These are phyloP conservation scores for Zygotorulaspora chibaensis DNA, from an alignment of 805 yeast species.

Conservation along the genomic window DNA sequence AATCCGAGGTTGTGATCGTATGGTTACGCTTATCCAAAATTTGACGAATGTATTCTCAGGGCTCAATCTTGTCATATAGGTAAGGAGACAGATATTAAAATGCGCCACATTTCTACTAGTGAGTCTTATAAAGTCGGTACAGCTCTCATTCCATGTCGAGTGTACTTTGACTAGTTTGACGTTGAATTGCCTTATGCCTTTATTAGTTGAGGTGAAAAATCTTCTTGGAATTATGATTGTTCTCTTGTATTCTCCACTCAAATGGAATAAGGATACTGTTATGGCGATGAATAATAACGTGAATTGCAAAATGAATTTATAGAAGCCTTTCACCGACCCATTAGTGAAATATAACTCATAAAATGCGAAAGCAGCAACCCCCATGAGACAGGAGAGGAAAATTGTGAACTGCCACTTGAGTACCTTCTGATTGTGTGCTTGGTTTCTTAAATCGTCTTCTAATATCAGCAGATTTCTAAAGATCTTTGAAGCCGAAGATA, in stretches of 20 bases:
- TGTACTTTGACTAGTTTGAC: slow-evolving; percentile 65
- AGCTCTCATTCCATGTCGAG: slow-evolving; percentile 36
- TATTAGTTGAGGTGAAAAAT: slow-evolving; percentile 78
- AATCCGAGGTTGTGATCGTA: slow-evolving; percentile 52
- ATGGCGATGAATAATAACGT: slow-evolving; percentile 57
- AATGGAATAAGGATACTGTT: slow-evolving; percentile 69
- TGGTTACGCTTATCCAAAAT: slow-evolving; percentile 28
- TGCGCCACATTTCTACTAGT: slow-evolving; percentile 27
- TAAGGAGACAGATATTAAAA: slow-evolving; percentile 16
- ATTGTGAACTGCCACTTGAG: slow-evolving; percentile 47
- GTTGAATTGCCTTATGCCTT: slow-evolving; percentile 81
- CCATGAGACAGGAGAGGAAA: slow-evolving; percentile 40
- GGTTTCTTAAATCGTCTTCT: slow-evolving; percentile 82
- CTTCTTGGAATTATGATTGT: slow-evolving; percentile 78
- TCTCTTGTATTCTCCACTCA: slow-evolving; percentile 85
- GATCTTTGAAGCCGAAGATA: slow-evolving; percentile 61
- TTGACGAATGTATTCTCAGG: slow-evolving; percentile 14
- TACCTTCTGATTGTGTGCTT: slow-evolving; percentile 65
- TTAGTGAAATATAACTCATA: slow-evolving; percentile 40
- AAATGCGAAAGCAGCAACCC: slow-evolving; percentile 38
- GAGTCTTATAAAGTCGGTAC: slow-evolving; percentile 35
- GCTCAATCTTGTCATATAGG: slow-evolving; percentile 11
- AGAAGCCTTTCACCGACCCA: slow-evolving; percentile 39
- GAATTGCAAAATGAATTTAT: slow-evolving; percentile 43
- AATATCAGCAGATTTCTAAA: slow-evolving; percentile 76